phyloP scores from a whole-genome alignment of 495 filamentous ascomycete genomes.

The Margaritispora aquatica region DNA sequence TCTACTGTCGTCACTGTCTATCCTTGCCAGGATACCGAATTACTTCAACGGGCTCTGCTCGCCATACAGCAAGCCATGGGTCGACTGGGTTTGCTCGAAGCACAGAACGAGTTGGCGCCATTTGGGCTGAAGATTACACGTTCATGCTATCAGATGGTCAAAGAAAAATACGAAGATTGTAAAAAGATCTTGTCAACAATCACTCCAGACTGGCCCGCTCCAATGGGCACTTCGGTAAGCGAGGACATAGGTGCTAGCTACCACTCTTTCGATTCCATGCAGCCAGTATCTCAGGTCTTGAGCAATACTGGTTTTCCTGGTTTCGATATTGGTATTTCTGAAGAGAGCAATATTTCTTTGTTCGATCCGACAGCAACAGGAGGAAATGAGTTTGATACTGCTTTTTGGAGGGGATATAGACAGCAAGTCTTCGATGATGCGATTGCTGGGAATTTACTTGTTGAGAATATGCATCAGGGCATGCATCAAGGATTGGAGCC shows the following conservation, averaged over 20 bases:
- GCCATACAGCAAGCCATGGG: background rate
- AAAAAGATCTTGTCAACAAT: background rate
- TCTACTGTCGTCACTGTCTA: background rate
- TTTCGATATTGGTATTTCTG: background rate
- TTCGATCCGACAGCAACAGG: background rate
- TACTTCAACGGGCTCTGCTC: background rate
- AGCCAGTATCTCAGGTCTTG: background rate
- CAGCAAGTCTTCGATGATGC: conserved; percentile 1
- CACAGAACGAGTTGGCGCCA: background rate
- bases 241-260: background rate
- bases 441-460: too few relatives aligned
- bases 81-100: background rate
- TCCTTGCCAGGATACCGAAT: background rate
- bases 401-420: conserved; percentile 3
- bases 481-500: too few relatives aligned
- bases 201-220: background rate
- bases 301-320: background rate
- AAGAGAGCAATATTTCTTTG: background rate
- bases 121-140: background rate
- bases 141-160: background rate
- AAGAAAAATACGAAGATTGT: background rate
- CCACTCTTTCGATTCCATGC: background rate
- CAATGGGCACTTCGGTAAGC: background rate
- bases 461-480: too few relatives aligned
- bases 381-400: background rate